phyloP scores from a whole-genome alignment of 768 basidiomycete species.

The Dacryopinax primogenitus region DNA sequence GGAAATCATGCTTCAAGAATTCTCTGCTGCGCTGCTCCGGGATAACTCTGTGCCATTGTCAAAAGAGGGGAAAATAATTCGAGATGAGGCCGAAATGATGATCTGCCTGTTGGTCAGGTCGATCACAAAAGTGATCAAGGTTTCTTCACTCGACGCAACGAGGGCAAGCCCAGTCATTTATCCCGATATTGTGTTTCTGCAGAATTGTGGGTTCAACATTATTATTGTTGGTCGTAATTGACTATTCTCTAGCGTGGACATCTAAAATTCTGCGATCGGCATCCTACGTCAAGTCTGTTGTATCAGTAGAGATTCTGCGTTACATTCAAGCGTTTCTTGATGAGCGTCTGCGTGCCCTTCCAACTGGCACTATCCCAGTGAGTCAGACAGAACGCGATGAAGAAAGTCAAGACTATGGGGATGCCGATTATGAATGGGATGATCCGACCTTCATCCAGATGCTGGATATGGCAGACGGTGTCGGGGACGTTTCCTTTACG shows the following conservation, averaged over 20 bases:
- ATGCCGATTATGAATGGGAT: constrained; percentile 44
- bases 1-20: constrained; percentile 42
- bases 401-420: constrained; percentile 68
- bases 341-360: constrained; percentile 39
- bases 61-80: constrained; percentile 13
- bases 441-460: constrained; percentile 49
- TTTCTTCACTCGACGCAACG: constrained; percentile 23
- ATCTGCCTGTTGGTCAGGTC: not conserved
- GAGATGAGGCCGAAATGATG: constrained; percentile 15
- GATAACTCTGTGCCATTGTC: constrained; percentile 16
- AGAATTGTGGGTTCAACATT: constrained; percentile 39
- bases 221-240: not conserved
- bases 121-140: constrained; percentile 18
- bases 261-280: constrained; percentile 37
- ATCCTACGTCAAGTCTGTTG: constrained; percentile 35
- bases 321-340: constrained; percentile 51
- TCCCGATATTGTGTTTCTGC: constrained; percentile 49
- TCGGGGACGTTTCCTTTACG: constrained; percentile 22
- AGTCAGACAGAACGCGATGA: constrained; percentile 36
- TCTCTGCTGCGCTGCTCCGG: constrained; percentile 24
- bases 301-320: constrained; percentile 42
- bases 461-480: constrained; percentile 31
- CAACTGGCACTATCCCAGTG: constrained; percentile 27
- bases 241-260: constrained; percentile 42
- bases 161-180: constrained; percentile 28